Evolutionary conservation across 1,139 yeast species (phyloP).

Genomic region (Blastobotrys ciferrii): DNA sequence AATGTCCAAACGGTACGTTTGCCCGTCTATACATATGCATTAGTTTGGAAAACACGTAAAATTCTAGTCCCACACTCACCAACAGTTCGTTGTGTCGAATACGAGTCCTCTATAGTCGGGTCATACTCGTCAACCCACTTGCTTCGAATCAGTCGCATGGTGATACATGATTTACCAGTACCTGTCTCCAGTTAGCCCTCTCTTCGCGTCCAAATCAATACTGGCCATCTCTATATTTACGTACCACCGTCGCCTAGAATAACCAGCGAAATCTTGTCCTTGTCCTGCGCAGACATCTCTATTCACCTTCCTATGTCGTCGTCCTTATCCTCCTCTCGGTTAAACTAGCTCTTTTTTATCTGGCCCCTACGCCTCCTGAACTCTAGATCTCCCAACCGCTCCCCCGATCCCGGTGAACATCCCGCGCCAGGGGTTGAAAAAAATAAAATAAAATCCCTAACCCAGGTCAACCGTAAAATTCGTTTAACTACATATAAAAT

Average conservation of each 20-base stretch:
- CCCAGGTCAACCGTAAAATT: no score
- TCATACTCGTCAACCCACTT: slow-evolving; percentile 40
- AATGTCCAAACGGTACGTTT: slow-evolving; percentile 34
- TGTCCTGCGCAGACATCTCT: slow-evolving; percentile 6
- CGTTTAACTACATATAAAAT: no score
- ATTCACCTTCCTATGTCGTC: background rate
- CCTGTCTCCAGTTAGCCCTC: slow-evolving; percentile 20
- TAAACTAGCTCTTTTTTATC: background rate
- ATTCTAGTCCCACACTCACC: slow-evolving; percentile 12
- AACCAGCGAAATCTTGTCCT: slow-evolving; percentile 29
- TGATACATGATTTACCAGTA: slow-evolving; percentile 36
- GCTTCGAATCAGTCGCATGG: slow-evolving; percentile 37
- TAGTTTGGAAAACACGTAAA: background rate
- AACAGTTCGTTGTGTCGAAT: slow-evolving; percentile 35
- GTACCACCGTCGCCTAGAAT: slow-evolving; percentile 38
- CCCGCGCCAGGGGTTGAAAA: no score
- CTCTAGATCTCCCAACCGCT: slow-evolving; percentile 1
- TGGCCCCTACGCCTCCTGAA: slow-evolving; percentile 1
- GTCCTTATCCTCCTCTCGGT: background rate
- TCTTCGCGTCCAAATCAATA: background rate
- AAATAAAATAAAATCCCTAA: no score
- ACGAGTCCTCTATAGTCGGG: slow-evolving; percentile 40
- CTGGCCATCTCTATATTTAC: slow-evolving; percentile 11
- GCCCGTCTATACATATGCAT: slow-evolving; percentile 28
- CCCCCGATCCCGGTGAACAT: background rate